Evolutionary conservation across 164 flowering plant genomes (phyloP).

Genomic region (Magnolia sinica): DNA sequence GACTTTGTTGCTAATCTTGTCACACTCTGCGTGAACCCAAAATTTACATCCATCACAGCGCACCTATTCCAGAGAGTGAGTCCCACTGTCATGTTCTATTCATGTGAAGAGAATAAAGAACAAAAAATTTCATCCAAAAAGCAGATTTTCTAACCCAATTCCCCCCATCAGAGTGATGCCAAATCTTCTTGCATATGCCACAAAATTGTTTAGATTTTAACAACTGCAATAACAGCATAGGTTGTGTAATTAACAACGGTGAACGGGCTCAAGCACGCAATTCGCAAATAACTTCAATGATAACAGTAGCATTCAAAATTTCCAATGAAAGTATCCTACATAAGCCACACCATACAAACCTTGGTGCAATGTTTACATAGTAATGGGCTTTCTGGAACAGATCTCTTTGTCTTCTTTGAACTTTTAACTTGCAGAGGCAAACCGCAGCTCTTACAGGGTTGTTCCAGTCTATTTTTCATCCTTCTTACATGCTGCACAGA

Average conservation of each 20-base stretch:
- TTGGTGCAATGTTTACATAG: conserved; percentile 72
- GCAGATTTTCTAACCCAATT: conserved; percentile 64
- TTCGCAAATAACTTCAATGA: background rate
- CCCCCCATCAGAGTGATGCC: conserved; percentile 91
- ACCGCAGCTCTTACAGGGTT: conserved; percentile 67
- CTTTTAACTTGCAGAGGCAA: conserved; percentile 43
- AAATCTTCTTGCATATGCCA: conserved; percentile 92
- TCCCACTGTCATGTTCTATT: background rate
- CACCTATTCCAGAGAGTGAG: conserved; percentile 39
- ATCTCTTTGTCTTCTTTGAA: conserved; percentile 42
- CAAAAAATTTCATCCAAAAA: background rate
- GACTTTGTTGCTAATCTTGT: conserved; percentile 52
- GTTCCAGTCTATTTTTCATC: conserved; percentile 28
- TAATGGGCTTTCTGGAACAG: conserved; percentile 31
- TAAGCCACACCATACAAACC: conserved; percentile 39
- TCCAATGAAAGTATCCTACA: background rate
- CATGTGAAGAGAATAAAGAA: background rate
- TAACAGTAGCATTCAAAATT: background rate
- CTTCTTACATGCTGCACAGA: conserved; percentile 37
- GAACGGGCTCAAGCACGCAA: background rate
- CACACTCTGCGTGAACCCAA: conserved; percentile 97
- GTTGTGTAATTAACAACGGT: conserved; percentile 3
- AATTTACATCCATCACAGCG: conserved; percentile 95
- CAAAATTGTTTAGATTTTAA: conserved; percentile 79
- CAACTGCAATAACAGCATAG: conserved; percentile 41